These are phyloP conservation scores for Lasiodiplodia sp. DNA, from an alignment of 2,329 filamentous ascomycete genomes.

Conservation along the genomic window DNA sequence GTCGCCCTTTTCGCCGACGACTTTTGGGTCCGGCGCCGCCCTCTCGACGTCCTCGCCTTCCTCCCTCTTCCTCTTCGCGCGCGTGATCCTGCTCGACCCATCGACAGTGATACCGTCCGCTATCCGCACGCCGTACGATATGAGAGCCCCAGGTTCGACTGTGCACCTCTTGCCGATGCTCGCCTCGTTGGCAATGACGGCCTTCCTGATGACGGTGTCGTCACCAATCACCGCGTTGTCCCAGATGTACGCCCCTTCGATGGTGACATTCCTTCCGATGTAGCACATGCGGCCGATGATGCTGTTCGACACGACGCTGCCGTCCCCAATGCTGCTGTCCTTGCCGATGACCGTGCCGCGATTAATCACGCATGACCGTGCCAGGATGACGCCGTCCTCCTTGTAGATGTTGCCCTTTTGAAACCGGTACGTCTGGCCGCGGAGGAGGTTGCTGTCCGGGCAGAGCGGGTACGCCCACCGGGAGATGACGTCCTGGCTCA, in stretches of 20 bases:
- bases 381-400: conserved; percentile 78
- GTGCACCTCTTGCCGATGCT: conserved; percentile 74
- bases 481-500: conserved; percentile 84
- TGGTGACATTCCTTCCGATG: conserved; percentile 82
- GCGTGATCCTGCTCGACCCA: conserved; percentile 54
- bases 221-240: conserved; percentile 82
- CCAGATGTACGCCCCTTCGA: conserved; percentile 87
- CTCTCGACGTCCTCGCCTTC: conserved; percentile 48
- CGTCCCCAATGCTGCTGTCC: conserved; percentile 76
- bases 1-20: conserved; percentile 66
- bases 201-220: conserved; percentile 71
- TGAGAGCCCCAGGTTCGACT: conserved; percentile 74
- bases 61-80: conserved; percentile 55
- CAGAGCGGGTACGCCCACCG: conserved; percentile 89
- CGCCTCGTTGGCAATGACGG: conserved; percentile 78
- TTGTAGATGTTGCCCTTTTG: conserved; percentile 75
- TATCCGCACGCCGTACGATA: conserved; percentile 81
- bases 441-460: conserved; percentile 85
- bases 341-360: conserved; percentile 78
- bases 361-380: conserved; percentile 73
- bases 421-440: conserved; percentile 77
- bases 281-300: conserved; percentile 84
- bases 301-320: conserved; percentile 74
- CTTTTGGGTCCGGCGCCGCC: conserved; percentile 53
- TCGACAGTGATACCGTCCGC: conserved; percentile 63